Percentiles rank a stretch among this genome's conserved stretches.
phyloP scores from a whole-genome alignment of 140 eudicot genomes.

The Bidens hawaiensis region DNA sequence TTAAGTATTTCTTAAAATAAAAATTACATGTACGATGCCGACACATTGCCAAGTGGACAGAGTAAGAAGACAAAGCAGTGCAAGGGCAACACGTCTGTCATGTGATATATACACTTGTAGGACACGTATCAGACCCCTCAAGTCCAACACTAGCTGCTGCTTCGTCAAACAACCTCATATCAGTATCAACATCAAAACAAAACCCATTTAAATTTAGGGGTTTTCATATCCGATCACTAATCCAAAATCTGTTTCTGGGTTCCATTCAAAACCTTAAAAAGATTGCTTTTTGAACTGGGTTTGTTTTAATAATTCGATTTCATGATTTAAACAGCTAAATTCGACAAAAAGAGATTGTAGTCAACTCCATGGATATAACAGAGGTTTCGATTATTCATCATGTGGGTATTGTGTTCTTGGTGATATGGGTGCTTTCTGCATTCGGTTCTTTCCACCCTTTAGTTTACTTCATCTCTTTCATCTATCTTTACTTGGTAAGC shows the following conservation, averaged over 20 bases:
- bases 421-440: constrained; percentile 65
- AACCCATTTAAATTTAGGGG: neutral
- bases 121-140: constrained; percentile 38
- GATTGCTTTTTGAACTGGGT: constrained; percentile 5
- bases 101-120: neutral
- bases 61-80: neutral
- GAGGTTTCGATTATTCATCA: constrained; percentile 83
- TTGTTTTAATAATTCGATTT: neutral
- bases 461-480: constrained; percentile 54
- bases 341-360: neutral
- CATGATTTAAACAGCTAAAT: constrained; percentile 12
- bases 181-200: no score
- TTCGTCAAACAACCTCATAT: no score
- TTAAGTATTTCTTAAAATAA: no score
- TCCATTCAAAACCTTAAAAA: neutral
- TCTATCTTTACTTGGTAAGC: constrained; percentile 65
- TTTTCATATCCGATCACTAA: neutral
- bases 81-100: constrained; percentile 12
- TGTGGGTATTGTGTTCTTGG: constrained; percentile 65
- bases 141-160: constrained; percentile 5
- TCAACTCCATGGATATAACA: constrained; percentile 47
- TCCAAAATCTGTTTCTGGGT: neutral
- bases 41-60: constrained; percentile 17
- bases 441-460: constrained; percentile 52
- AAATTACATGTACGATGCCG: constrained; percentile 19